Percentiles rank a stretch among this genome's conserved stretches.
phyloP scores from a whole-genome alignment of 2,329 filamentous ascomycete genomes.

The Ophiosphaerella narmari region DNA sequence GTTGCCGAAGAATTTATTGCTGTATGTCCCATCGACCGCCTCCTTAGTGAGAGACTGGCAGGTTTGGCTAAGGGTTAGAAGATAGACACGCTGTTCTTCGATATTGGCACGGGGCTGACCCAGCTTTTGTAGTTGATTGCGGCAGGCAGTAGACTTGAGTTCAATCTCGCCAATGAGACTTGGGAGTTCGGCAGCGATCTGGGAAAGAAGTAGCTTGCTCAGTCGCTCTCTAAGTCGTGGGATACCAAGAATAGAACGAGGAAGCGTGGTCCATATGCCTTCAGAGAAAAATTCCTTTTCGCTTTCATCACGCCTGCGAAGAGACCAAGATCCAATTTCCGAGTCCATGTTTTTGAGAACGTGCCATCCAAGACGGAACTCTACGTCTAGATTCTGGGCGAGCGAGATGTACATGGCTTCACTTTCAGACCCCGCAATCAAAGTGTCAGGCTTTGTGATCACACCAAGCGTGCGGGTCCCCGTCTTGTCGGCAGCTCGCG shows the following conservation, averaged over 20 bases:
- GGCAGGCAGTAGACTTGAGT: conserved; percentile 2
- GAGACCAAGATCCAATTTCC: conserved; percentile 14
- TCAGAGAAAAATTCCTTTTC: conserved; percentile 15
- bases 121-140: conserved; percentile 47
- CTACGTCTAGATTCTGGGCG: conserved; percentile 33
- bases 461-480: conserved; percentile 57
- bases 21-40: conserved; percentile 4
- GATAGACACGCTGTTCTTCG: conserved; percentile 54
- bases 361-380: conserved; percentile 40
- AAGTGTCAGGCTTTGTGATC: conserved; percentile 59
- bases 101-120: conserved; percentile 53
- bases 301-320: conserved; percentile 11
- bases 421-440: conserved; percentile 24
- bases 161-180: conserved; percentile 5
- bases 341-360: conserved; percentile 35
- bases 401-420: conserved; percentile 23
- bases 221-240: conserved; percentile 52
- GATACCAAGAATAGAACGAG: conserved; percentile 46
- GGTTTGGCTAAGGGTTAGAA: conserved; percentile 50
- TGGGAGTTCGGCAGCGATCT: conserved; percentile 31
- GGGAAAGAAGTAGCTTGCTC: conserved; percentile 52
- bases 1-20: conserved; percentile 6
- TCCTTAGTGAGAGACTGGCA: conserved; percentile 40
- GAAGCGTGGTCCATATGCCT: conserved; percentile 18
- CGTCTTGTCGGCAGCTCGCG: conserved; percentile 50